Evolutionary conservation across 331 rosid genomes (phyloP).

Genomic region (Quercus phellos): DNA sequence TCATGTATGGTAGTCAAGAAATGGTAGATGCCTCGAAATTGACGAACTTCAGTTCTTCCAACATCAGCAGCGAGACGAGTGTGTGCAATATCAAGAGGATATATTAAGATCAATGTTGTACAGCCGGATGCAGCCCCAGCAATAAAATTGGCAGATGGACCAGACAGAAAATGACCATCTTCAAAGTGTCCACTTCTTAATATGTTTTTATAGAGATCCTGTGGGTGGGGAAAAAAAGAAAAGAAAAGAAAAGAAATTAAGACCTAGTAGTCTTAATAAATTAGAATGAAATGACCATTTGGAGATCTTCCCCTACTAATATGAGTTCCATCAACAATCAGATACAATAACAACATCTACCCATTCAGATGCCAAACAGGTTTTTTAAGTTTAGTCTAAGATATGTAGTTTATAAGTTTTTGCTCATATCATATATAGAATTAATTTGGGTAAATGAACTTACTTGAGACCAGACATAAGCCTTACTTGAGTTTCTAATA

Average conservation of each 20-base stretch:
- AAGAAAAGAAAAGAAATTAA: conserved; percentile 14
- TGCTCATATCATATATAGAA: neutral
- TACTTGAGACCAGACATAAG: no score
- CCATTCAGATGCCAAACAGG: neutral
- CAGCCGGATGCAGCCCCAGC: conserved; percentile 96
- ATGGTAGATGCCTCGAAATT: conserved; percentile 82
- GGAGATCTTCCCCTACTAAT: neutral
- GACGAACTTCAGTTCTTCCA: conserved; percentile 63
- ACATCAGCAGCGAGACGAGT: conserved; percentile 96
- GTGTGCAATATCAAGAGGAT: conserved; percentile 93
- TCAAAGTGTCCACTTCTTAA: conserved; percentile 42
- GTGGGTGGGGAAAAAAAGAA: conserved; percentile 1
- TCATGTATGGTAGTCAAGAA: conserved; percentile 56
- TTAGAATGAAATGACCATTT: neutral
- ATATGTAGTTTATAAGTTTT: neutral
- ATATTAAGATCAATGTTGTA: conserved; percentile 71
- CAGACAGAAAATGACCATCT: conserved; percentile 44
- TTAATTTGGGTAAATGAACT: neutral
- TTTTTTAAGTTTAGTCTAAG: neutral
- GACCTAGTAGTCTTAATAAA: neutral
- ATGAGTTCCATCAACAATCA: neutral
- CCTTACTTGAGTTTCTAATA: neutral
- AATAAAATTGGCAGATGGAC: conserved; percentile 71
- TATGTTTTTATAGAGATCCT: conserved; percentile 84
- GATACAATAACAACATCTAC: neutral